Percentiles rank a stretch among this genome's conserved stretches.
These are phyloP conservation scores for Homolaphlyctis polyrhiza DNA, from an alignment of 371 early-diverging fungal species.

Conservation along the genomic window DNA sequence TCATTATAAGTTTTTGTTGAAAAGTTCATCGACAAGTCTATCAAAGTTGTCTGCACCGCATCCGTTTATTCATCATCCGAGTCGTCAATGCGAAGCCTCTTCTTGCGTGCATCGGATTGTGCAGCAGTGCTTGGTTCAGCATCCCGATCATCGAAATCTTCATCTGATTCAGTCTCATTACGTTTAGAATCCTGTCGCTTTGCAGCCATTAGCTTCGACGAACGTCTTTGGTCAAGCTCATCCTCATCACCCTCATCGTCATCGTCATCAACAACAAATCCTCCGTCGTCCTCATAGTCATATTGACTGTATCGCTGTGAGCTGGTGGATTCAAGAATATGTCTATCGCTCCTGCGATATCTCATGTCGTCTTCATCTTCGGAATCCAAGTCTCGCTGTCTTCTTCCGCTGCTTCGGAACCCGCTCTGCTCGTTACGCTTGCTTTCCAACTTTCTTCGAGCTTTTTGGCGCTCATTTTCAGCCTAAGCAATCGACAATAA, in stretches of 20 bases:
- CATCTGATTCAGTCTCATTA: no score
- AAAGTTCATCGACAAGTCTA: no score
- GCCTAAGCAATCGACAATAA: conserved; percentile 10
- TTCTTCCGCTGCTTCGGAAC: conserved; percentile 1
- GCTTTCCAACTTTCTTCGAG: conserved; percentile 26
- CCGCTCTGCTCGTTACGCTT: conserved; percentile 20
- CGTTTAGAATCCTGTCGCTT: no score
- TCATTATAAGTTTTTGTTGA: no score
- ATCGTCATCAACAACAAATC: conserved; percentile 15
- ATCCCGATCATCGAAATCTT: no score
- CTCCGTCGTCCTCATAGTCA: conserved; percentile 27
- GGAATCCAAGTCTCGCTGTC: conserved; percentile 22
- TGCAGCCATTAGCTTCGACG: background rate
- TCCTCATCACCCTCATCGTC: conserved; percentile 21
- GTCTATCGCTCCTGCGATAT: background rate
- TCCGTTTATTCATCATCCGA: no score
- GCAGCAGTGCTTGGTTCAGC: no score
- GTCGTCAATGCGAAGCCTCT: no score
- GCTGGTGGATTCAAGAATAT: background rate
- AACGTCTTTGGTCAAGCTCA: conserved; percentile 10
- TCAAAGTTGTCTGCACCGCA: no score
- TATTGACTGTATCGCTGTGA: conserved; percentile 10
- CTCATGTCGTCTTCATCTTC: conserved; percentile 15
- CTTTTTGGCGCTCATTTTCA: conserved; percentile 32
- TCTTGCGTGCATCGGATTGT: no score